Evolutionary conservation across 2,329 filamentous ascomycete genomes (phyloP).

Genomic region (Aspergillus felis): DNA sequence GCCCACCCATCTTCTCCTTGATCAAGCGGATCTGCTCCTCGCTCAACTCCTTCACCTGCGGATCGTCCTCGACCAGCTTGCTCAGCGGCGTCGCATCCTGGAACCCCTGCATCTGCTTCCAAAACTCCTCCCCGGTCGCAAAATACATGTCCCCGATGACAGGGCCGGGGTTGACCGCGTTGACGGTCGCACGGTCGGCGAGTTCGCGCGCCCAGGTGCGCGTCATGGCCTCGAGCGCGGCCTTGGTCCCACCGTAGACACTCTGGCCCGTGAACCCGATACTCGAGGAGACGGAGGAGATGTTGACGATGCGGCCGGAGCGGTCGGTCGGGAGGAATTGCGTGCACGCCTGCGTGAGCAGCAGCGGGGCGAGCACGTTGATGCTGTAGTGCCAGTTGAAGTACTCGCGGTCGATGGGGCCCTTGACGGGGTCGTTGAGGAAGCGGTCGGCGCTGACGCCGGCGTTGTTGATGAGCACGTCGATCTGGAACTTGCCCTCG

Average conservation of each 20-base stretch:
- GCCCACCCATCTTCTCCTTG: constrained; percentile 52
- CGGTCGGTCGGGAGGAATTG: constrained; percentile 68
- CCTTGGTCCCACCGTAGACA: constrained; percentile 64
- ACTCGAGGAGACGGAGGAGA: constrained; percentile 56
- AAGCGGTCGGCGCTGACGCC: constrained; percentile 54
- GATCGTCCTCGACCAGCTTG: constrained; percentile 57
- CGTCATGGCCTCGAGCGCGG: constrained; percentile 66
- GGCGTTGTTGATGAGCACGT: constrained; percentile 86
- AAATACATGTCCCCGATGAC: constrained; percentile 66
- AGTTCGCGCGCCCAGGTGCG: constrained; percentile 63
- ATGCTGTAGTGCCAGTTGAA: constrained; percentile 71
- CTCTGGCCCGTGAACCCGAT: constrained; percentile 57
- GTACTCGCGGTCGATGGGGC: constrained; percentile 57
- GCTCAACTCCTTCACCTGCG: constrained; percentile 53
- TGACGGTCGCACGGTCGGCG: constrained; percentile 59
- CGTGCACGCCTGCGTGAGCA: constrained; percentile 69
- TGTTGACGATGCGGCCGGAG: constrained; percentile 60
- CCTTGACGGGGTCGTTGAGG: constrained; percentile 61
- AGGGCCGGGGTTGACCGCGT: constrained; percentile 63
- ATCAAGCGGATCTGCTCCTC: constrained; percentile 61
- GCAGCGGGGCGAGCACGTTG: constrained; percentile 77
- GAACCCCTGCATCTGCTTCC: constrained; percentile 56
- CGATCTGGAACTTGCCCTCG: constrained; percentile 59
- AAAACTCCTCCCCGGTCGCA: constrained; percentile 54
- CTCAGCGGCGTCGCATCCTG: constrained; percentile 62